Base-by-base conservation (phyloP, 345 rosid genomes). In the Eucalyptus regnans region DNA sequence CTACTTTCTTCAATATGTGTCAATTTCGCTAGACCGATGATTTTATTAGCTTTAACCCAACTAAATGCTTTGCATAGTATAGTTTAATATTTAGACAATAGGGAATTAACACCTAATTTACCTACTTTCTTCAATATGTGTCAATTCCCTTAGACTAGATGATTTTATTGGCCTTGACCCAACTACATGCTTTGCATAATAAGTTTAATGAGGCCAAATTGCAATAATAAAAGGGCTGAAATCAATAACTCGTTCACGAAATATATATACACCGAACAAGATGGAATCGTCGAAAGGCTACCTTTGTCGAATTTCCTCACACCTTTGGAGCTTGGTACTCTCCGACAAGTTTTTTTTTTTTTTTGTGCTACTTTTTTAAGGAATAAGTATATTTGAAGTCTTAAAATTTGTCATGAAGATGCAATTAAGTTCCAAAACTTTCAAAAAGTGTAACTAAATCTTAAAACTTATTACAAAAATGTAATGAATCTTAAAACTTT, bases 391-490 rank as follows among this genome's bases (percentile, higher is more conserved):
- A 56, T 56, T 22, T 4, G 27, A 56, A 56, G 4, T 56, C 12
- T 56, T 56, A 56, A 56, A 56, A 56, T 1, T 56, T 56, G 62
- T 9, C 5, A 56, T 23, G 20, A 23, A 22, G 1, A 20, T 56
- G 12, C 11, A 56, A 23, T 23, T 23, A 56, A 56, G 0, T 9
- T 56, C 3, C 12, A 23, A 56, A 56, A 1, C 0, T 52, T 52
- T 20, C 25, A 18, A 20, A 52, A 8, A 52, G 2, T 8, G 10
- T 18, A 52, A 52, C 23, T 52, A 52, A 52, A 20, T 18, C 22
- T 0, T 52, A 52, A 52, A 52, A 1, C 1, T 52, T 52, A 52
- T 18, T 52, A 18, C 8, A 22, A 52, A 18, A 3, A 4, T 16
- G 0, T 3, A 52, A 52, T 52, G 2, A 18, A 52, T 52, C 0